Evolutionary conservation across 192 early-diverging fungal genomes (phyloP).

Genomic region (Gorgonomyces haynaldii): DNA sequence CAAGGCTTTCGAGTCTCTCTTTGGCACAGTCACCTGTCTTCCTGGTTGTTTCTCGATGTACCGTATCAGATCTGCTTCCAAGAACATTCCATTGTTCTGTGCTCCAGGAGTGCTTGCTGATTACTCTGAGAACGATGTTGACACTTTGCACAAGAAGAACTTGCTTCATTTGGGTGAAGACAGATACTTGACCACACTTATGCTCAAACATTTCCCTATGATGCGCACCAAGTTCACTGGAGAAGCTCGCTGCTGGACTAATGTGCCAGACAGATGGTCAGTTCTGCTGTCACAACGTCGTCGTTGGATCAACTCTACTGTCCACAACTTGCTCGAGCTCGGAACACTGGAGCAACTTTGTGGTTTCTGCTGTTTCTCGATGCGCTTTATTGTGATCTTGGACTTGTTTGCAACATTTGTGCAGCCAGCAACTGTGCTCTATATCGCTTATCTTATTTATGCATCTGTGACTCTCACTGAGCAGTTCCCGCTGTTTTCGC

Average conservation of each 20-base stretch:
- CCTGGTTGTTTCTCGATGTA: conserved; percentile 99
- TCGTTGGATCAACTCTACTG: conserved; percentile 99
- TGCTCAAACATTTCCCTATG: conserved; percentile 96
- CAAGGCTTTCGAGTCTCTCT: conserved; percentile 96
- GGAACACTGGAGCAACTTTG: conserved; percentile 87
- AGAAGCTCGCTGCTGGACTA: conserved; percentile 87
- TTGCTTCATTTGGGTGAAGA: conserved; percentile 96
- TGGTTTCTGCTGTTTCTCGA: conserved; percentile 98
- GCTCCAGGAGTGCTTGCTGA: conserved; percentile 81
- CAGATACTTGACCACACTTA: conserved; percentile 71
- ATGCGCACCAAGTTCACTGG: conserved; percentile 88
- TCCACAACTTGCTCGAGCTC: conserved; percentile 96
- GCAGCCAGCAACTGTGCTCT: conserved; percentile 83
- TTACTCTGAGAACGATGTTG: conserved; percentile 86
- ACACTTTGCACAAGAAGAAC: conserved; percentile 98
- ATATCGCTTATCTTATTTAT: conserved; percentile 67
- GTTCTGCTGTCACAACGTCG: conserved; percentile 94
- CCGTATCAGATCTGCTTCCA: conserved; percentile 79
- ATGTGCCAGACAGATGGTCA: conserved; percentile 85
- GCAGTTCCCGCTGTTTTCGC: conserved; percentile 69
- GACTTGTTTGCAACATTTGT: conserved; percentile 89
- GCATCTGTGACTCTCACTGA: conserved; percentile 20
- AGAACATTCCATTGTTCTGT: conserved; percentile 83
- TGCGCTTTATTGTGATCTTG: conserved; percentile 97
- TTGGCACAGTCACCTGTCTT: conserved; percentile 97